Conservation (phyloP, 371 early-diverging fungal genomes). For the Mucor circinelloides region DNA sequence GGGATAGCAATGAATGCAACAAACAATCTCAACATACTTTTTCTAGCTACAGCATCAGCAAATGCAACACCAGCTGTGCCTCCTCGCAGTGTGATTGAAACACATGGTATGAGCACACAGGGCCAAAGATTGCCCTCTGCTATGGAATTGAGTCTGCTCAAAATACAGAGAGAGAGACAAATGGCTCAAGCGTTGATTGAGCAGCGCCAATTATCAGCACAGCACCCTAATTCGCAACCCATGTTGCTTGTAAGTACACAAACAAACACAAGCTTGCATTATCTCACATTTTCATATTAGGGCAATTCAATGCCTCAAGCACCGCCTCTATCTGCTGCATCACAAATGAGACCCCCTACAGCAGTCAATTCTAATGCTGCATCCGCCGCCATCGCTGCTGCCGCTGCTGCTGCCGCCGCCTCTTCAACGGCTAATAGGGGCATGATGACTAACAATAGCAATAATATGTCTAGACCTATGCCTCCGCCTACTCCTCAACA, state of each 20-base stretch:
- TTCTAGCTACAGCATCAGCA: background rate
- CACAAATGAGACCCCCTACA: conserved; percentile 27
- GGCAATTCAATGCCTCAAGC: conserved; percentile 28
- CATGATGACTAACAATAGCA: conserved; percentile 1
- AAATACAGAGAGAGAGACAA: conserved; percentile 75
- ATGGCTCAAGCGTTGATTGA: conserved; percentile 68
- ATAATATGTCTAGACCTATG: conserved; percentile 6
- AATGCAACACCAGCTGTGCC: conserved; percentile 24
- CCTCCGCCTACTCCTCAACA: conserved; percentile 28
- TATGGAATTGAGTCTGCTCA: conserved; percentile 70
- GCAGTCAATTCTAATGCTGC: conserved; percentile 25
- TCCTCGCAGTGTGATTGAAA: conserved; percentile 51
- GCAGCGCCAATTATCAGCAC: conserved; percentile 65
- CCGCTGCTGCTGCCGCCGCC: conserved; percentile 41
- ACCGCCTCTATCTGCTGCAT: conserved; percentile 20
- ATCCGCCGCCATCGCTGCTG: conserved; percentile 31
- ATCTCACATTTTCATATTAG: conserved; percentile 10
- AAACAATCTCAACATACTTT: background rate
- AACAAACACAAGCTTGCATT: background rate
- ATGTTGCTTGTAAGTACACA: background rate
- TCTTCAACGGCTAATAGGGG: conserved; percentile 15
- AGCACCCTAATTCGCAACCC: conserved; percentile 12
- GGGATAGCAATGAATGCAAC: background rate
- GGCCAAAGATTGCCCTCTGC: conserved; percentile 67
- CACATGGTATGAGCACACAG: conserved; percentile 44